Evolutionary conservation across 345 rosid species (phyloP).

Genomic region (Brassica rapa): DNA sequence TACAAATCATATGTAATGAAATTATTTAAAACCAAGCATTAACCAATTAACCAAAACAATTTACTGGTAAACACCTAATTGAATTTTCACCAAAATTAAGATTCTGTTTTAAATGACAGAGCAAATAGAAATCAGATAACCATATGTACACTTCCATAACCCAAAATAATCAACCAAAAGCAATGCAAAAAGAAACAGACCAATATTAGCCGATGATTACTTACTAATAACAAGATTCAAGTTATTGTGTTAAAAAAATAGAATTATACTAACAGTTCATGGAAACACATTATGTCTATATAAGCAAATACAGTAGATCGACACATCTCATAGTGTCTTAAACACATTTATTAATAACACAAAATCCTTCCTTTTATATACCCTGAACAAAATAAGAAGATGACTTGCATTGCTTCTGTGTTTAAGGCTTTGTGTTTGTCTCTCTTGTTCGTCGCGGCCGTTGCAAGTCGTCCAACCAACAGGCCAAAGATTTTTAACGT

Average conservation of each 20-base stretch:
- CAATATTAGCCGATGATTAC: not conserved
- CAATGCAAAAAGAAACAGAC: not conserved
- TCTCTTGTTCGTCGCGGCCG: not conserved
- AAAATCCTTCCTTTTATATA: not conserved
- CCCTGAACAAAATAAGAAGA: not conserved
- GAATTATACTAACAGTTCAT: not conserved
- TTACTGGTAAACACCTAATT: not conserved
- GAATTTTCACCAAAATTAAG: no score
- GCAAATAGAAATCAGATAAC: not conserved
- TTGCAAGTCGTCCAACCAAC: not conserved
- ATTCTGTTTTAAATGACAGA: no score
- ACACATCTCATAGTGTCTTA: not conserved
- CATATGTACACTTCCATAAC: not conserved
- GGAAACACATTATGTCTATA: not conserved
- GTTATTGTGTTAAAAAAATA: not conserved
- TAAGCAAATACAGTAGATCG: not conserved
- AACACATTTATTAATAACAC: not conserved
- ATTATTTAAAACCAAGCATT: not conserved
- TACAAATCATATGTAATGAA: not conserved
- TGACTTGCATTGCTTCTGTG: not conserved
- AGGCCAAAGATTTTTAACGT: slow-evolving; percentile 24
- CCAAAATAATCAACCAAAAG: not conserved
- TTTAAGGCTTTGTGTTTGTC: not conserved
- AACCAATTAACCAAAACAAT: not conserved
- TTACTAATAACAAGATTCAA: not conserved